Conservation (phyloP, 2,329 filamentous ascomycete genomes). For the Penicillium oxalicum region DNA sequence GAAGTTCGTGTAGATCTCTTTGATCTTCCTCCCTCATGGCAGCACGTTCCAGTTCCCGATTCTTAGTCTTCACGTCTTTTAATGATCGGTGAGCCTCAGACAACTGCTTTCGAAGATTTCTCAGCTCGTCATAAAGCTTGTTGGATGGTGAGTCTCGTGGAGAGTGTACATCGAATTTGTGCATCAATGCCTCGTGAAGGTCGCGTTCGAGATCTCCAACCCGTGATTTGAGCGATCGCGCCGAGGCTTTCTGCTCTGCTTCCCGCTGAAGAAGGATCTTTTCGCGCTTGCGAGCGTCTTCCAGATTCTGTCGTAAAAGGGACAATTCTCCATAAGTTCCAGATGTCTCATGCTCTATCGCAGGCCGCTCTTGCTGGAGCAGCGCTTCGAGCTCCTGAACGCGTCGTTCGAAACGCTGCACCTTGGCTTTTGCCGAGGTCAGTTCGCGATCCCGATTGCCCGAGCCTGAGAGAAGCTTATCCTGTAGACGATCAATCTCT, state of each 20-base stretch:
- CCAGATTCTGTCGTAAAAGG: constrained; percentile 57
- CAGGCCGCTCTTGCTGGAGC: constrained; percentile 52
- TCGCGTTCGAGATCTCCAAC: constrained; percentile 63
- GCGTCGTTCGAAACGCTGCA: constrained; percentile 58
- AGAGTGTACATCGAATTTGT: constrained; percentile 49
- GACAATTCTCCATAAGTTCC: constrained; percentile 48
- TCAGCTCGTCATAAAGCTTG: constrained; percentile 48
- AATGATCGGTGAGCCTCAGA: constrained; percentile 55
- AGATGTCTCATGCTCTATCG: constrained; percentile 28
- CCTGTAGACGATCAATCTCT: constrained; percentile 46
- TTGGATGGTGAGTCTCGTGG: constrained; percentile 46
- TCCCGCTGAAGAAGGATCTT: constrained; percentile 61
- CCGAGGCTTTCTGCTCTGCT: constrained; percentile 54
- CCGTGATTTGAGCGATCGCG: constrained; percentile 59
- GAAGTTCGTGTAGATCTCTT: constrained; percentile 41
- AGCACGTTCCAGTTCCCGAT: constrained; percentile 48
- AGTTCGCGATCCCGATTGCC: constrained; percentile 45
- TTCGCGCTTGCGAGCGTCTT: constrained; percentile 60
- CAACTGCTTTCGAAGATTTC: constrained; percentile 56
- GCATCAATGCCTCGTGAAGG: constrained; percentile 55
- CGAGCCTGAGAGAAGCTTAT: constrained; percentile 43
- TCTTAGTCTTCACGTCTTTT: constrained; percentile 49
- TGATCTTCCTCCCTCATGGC: constrained; percentile 41
- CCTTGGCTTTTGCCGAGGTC: constrained; percentile 52
- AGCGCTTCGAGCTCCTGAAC: constrained; percentile 46